Evolutionary conservation across 768 basidiomycete species (phyloP).

Genomic region (Boletales sp.): DNA sequence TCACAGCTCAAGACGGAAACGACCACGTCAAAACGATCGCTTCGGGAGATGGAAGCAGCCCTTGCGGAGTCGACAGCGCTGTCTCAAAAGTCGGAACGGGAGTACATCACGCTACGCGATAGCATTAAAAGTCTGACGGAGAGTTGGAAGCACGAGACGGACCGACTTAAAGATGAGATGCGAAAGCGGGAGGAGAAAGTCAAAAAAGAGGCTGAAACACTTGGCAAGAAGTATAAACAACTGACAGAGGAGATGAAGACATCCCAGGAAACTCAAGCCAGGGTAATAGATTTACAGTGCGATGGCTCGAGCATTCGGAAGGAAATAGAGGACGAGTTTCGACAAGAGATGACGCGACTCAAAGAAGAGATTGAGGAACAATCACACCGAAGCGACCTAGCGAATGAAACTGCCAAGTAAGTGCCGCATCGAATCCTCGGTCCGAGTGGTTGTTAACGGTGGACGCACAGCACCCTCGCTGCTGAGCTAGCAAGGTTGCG

Average conservation of each 20-base stretch:
- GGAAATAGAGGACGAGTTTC: conserved; percentile 61
- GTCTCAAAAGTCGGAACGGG: conserved; percentile 77
- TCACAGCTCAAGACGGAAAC: conserved; percentile 72
- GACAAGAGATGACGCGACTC: conserved; percentile 52
- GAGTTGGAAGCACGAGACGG: conserved; percentile 72
- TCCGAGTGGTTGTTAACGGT: not conserved
- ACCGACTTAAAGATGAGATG: conserved; percentile 72
- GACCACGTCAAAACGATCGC: conserved; percentile 63
- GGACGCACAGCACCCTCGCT: conserved; percentile 45
- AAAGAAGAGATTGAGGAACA: conserved; percentile 52
- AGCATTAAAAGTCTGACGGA: conserved; percentile 70
- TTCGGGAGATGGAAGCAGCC: conserved; percentile 77
- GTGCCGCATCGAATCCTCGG: conserved; percentile 17
- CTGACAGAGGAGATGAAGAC: conserved; percentile 61
- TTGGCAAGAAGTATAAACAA: conserved; percentile 66
- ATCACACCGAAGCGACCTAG: conserved; percentile 51
- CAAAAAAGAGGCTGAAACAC: conserved; percentile 60
- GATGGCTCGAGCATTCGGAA: conserved; percentile 47
- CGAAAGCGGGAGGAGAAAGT: conserved; percentile 66
- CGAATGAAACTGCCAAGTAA: conserved; percentile 60
- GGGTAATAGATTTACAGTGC: conserved; percentile 47
- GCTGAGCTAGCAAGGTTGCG: conserved; percentile 66
- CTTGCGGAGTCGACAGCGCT: conserved; percentile 72
- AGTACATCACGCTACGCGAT: conserved; percentile 76
- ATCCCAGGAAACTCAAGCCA: conserved; percentile 42